These are phyloP conservation scores for Xylaria arbuscula DNA, from an alignment of 2,329 filamentous ascomycete genomes.

Conservation along the genomic window DNA sequence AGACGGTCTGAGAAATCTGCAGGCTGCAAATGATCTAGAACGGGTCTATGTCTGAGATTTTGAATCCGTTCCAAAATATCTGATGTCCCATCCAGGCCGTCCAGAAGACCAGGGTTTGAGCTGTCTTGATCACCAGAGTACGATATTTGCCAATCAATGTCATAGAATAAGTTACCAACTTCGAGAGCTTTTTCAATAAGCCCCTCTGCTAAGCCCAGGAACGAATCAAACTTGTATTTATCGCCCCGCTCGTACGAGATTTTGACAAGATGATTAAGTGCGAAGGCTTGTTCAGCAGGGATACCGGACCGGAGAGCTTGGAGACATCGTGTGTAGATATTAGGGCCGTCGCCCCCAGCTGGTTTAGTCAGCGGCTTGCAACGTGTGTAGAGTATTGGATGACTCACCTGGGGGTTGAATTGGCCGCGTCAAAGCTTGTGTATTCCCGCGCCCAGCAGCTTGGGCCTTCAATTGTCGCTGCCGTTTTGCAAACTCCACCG, in stretches of 20 bases:
- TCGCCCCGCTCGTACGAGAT: conserved; percentile 95
- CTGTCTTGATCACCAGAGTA: conserved; percentile 69
- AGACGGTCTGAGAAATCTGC: conserved; percentile 76
- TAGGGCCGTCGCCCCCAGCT: conserved; percentile 78
- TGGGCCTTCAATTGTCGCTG: conserved; percentile 58
- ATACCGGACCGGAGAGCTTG: conserved; percentile 85
- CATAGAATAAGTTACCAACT: conserved; percentile 81
- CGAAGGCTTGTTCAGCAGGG: conserved; percentile 87
- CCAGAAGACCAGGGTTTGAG: conserved; percentile 60
- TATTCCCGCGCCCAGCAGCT: conserved; percentile 48
- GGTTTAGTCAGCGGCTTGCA: conserved; percentile 40
- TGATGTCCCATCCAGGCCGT: conserved; percentile 73
- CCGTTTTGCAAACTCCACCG: conserved; percentile 72
- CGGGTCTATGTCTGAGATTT: conserved; percentile 67
- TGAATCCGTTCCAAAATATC: conserved; percentile 79
- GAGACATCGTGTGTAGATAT: conserved; percentile 91
- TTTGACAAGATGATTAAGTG: conserved; percentile 91
- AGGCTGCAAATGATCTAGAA: conserved; percentile 77
- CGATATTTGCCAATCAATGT: conserved; percentile 82
- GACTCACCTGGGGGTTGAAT: conserved; percentile 70
- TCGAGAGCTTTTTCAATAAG: conserved; percentile 86
- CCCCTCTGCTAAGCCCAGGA: conserved; percentile 87
- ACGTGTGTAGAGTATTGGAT: neutral
- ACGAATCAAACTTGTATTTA: conserved; percentile 94
- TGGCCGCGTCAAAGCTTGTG: conserved; percentile 64